Base-by-base conservation (phyloP, 164 flowering plant species). In the Annona cherimola region DNA sequence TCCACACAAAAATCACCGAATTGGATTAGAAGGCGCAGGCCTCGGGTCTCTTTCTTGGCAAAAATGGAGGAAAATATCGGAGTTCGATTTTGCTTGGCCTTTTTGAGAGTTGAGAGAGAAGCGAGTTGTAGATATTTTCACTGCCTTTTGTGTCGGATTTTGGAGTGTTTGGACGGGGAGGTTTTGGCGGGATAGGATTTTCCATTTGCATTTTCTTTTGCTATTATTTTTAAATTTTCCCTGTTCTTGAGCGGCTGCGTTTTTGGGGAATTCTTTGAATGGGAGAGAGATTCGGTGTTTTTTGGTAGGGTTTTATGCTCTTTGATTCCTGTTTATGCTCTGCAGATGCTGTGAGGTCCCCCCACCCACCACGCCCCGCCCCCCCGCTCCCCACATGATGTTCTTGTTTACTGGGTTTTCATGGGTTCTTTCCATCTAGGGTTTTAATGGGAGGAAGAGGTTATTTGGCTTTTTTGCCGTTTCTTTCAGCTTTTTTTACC, bases 101-200 rank as follows among this genome's bases (percentile, higher is more conserved):
- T 61, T 61, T 40, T 7, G 4, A 9, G 19, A 19, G 26, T 61
- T 61, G 64, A 35, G 64, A 40, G 64, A 35, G 64, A 35, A 61
- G 39, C 26, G 8, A 20, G 64, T 9, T 61, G 64, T 2, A 19
- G 19, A 11, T 11, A 9, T 1, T 61, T 61, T 61, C 35, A 6
- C 26, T 35, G 39, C 35, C n/a, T 61, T 64, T 42, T 64, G 16
- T 7, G 5, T 5, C 43, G 26, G 4, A 43, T 39, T 41, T 67
- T 71, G 69, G 63, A 8, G 42, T 67, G 45, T 71, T 63, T 14
- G 50, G 1, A 69, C 67, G 50, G 71, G 72, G 66, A 69, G 75
- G 11, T 5, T 6, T 66, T 66, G 69, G 69, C 19, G 39, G 18
- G 63, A 61, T 26, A n/a, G 40, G 45, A 40, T 63, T 63, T 39